These are phyloP conservation scores for Penicillium antarcticum DNA, from an alignment of 495 filamentous ascomycete genomes.

Conservation along the genomic window DNA sequence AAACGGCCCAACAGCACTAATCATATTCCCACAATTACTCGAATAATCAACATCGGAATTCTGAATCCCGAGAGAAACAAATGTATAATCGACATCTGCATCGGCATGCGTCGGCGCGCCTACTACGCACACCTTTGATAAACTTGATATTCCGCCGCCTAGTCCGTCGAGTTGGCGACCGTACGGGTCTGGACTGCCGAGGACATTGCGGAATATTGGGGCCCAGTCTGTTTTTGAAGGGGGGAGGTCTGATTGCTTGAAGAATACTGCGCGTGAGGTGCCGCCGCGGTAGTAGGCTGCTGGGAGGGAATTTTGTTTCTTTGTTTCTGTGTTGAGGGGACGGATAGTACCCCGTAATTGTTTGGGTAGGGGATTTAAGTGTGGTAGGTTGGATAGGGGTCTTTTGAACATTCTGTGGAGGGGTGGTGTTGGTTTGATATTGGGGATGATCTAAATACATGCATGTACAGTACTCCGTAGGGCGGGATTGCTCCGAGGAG, in stretches of 20 bases:
- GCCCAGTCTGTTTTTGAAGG: constrained; percentile 46
- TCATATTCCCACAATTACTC: constrained; percentile 77
- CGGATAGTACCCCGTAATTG: background rate
- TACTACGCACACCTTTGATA: constrained; percentile 70
- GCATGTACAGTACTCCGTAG: too few species aligned
- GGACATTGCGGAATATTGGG: constrained; percentile 54
- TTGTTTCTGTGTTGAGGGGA: background rate
- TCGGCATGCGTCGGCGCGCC: constrained; percentile 41
- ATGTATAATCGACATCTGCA: constrained; percentile 70
- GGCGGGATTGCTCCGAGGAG: background rate
- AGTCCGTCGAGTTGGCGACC: constrained; percentile 70
- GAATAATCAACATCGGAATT: constrained; percentile 58
- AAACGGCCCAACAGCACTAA: constrained; percentile 61
- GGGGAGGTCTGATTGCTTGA: constrained; percentile 53
- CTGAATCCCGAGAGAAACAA: constrained; percentile 63
- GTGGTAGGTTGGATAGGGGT: background rate
- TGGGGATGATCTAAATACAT: background rate
- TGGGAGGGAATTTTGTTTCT: constrained; percentile 43
- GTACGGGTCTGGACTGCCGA: constrained; percentile 67
- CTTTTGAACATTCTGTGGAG: background rate
- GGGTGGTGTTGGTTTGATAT: background rate
- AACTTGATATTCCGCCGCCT: constrained; percentile 65
- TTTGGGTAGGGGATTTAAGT: too few species aligned
- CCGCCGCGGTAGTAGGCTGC: constrained; percentile 72
- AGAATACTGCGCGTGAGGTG: constrained; percentile 66